Percentiles rank a stretch among this genome's conserved stretches.
phyloP scores from a whole-genome alignment of 768 basidiomycete species.

The Tricholoma flavovirens region DNA sequence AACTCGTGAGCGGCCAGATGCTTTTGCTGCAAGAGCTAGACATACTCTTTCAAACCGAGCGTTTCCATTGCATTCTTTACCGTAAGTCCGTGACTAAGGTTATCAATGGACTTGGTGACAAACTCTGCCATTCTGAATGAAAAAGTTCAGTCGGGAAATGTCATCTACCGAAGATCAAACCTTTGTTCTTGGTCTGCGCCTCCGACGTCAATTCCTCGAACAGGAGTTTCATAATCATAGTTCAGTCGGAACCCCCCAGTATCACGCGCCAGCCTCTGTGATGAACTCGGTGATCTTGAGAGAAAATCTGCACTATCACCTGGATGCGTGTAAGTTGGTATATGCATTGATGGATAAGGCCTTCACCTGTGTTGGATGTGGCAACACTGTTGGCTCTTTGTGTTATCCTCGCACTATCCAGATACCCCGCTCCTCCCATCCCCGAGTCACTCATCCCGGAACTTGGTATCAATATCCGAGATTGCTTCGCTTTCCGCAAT shows the following conservation, averaged over 20 bases:
- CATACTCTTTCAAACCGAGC: constrained; percentile 45
- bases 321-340: not conserved
- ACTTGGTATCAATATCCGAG: not conserved
- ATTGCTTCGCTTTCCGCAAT: not conserved
- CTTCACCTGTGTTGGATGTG: constrained; percentile 5
- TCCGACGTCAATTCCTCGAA: constrained; percentile 49
- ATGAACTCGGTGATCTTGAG: constrained; percentile 12
- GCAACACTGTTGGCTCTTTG: constrained; percentile 1
- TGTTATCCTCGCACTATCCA: not conserved
- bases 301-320: constrained; percentile 17
- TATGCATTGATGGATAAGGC: not conserved
- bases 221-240: constrained; percentile 44
- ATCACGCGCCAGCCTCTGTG: constrained; percentile 11
- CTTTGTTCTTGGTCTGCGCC: constrained; percentile 51
- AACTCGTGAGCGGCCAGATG: not conserved
- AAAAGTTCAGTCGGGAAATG: not conserved
- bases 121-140: constrained; percentile 52
- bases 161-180: constrained; percentile 21
- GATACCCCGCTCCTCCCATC: not conserved
- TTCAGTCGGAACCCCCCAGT: constrained; percentile 35
- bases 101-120: constrained; percentile 54
- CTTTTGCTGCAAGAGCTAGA: constrained; percentile 9
- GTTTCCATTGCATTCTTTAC: constrained; percentile 48
- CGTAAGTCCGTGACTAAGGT: constrained; percentile 45
- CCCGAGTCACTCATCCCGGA: not conserved